Evolutionary conservation across 345 rosid genomes (phyloP), one percentile per base, ranked within the genome.

Genomic region (Citrus mangshanensis): DNA sequence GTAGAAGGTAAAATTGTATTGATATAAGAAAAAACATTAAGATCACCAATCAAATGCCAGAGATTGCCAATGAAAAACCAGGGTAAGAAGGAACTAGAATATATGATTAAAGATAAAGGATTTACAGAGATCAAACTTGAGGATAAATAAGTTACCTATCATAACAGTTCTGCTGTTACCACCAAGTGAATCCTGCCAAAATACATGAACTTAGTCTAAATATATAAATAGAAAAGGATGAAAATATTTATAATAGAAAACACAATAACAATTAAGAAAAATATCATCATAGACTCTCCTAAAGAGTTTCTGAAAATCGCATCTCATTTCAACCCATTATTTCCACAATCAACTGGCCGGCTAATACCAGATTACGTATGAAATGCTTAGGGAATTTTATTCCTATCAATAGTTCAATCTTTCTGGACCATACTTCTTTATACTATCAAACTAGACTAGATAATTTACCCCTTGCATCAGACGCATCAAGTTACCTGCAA

Each of bases 111-210:
- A 64, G 78, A 49, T 75, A 64, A 10, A 75, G 21, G 60, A 75
- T 7, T 42, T 38, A 28, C 13, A 64, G 54, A n/a, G 32, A 61
- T 68, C 46, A 68, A 9, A 61, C 38, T 54, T 25, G 56, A 75
- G 10, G 61, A 69, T 80, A 72, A n/a, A 10, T 46, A 70, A 83
- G 40, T 83, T 89, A 96, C 99, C 99, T 85, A 96, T 94, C 99
- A 96, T 96, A 54, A 91, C 95, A 30, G 99, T 96, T 88, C 97
- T 91, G 92, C 98, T 96, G 89, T 96, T 96, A 34, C 99, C 99
- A 25, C 99, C 99, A 49, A 96, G 99, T n/a, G 99, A 96, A 88
- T 96, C 99, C 99, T 96, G 89, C 79, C 77, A 77, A 78, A 81
- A 75, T 4, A 51, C 35, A 51, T 6, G 27, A 72, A 75, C 28